phyloP scores from a whole-genome alignment of 2,329 filamentous ascomycete genomes.

The Ascosphaera acerosa region DNA sequence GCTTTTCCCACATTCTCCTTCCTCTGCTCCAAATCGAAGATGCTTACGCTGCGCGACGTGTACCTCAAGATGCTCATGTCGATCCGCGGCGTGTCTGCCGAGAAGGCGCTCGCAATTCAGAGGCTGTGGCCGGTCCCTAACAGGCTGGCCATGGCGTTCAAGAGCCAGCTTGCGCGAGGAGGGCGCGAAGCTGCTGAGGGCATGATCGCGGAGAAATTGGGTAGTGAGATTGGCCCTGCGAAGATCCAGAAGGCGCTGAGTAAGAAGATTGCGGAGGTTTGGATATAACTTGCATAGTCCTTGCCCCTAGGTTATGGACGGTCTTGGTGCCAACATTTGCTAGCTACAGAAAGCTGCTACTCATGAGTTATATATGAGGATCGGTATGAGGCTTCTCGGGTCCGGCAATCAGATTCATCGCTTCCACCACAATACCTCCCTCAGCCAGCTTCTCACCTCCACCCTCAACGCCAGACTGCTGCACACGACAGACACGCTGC shows the following conservation, averaged over 20 bases:
- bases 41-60: constrained; percentile 45
- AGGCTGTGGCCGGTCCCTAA: constrained; percentile 50
- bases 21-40: constrained; percentile 48
- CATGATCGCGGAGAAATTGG: constrained; percentile 32
- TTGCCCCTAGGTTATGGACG: too few species aligned
- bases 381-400: too few species aligned
- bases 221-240: constrained; percentile 36
- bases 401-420: neutral
- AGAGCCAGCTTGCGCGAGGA: constrained; percentile 21
- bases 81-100: constrained; percentile 45
- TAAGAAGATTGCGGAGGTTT: constrained; percentile 44
- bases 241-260: constrained; percentile 42
- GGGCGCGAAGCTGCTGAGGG: constrained; percentile 30
- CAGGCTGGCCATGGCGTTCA: constrained; percentile 44
- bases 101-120: constrained; percentile 59
- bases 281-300: too few species aligned
- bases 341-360: too few species aligned
- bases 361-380: too few species aligned
- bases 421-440: neutral
- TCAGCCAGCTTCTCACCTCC: constrained; percentile 8
- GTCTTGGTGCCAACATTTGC: too few species aligned
- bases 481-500: constrained; percentile 66
- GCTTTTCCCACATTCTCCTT: constrained; percentile 47
- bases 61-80: constrained; percentile 76
- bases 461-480: constrained; percentile 52